These are phyloP conservation scores for Pseudopediastrum boryanum DNA, from an alignment of 139 green algal species.

Conservation along the genomic window DNA sequence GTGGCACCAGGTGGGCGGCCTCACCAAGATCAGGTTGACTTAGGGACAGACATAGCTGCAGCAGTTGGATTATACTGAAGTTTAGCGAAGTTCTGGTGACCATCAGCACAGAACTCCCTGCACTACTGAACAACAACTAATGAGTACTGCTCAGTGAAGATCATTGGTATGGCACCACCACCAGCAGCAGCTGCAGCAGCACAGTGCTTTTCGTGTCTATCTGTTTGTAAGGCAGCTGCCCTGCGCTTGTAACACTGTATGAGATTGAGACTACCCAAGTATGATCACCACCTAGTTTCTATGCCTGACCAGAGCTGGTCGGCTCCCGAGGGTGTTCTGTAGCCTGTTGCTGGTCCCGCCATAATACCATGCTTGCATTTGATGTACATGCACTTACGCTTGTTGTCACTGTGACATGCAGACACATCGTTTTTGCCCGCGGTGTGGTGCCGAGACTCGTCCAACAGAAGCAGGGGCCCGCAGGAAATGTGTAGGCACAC, in stretches of 20 bases:
- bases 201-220: no score
- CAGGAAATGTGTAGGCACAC: conserved; percentile 58
- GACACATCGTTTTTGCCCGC: conserved; percentile 64
- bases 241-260: not conserved
- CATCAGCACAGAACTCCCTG: not conserved
- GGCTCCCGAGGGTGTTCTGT: no score
- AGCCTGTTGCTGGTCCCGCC: no score
- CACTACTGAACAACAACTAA: no score
- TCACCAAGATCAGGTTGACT: not conserved
- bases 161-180: not conserved
- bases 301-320: no score
- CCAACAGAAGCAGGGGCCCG: conserved; percentile 65
- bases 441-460: conserved; percentile 61
- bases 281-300: not conserved
- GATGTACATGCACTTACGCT: no score
- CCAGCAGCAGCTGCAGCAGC: not conserved
- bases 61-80: no score
- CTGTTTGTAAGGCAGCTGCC: no score
- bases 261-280: not conserved
- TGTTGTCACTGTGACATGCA: conserved; percentile 26
- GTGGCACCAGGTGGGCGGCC: conserved; percentile 64
- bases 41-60: no score
- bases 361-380: no score
- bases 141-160: no score
- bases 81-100: conserved; percentile 8